phyloP scores from a whole-genome alignment of 768 basidiomycete genomes.

The Paxillus ammoniavirescens region DNA sequence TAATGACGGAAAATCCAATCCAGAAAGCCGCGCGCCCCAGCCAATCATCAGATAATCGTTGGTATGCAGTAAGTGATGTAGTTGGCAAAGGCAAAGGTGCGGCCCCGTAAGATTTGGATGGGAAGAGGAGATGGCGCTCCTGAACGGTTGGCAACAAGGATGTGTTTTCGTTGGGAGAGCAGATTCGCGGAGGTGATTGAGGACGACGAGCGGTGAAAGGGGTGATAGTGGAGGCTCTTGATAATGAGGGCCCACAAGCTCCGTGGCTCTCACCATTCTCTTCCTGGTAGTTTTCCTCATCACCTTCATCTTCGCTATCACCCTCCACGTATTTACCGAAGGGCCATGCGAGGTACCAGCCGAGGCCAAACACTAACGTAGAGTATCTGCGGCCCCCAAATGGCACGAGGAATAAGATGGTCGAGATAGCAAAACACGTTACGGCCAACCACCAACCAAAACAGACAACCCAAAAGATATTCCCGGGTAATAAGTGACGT shows the following conservation, averaged over 20 bases:
- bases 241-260: constrained; percentile 36
- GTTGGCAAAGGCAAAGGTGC: constrained; percentile 30
- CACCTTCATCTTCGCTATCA: constrained; percentile 45
- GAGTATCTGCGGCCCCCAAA: constrained; percentile 83
- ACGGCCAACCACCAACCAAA: constrained; percentile 95
- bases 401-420: constrained; percentile 69
- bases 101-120: constrained; percentile 74
- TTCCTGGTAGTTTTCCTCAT: constrained; percentile 36
- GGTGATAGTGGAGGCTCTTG: constrained; percentile 44
- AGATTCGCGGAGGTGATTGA: constrained; percentile 10
- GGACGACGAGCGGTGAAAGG: constrained; percentile 32
- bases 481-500: constrained; percentile 89
- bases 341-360: constrained; percentile 97
- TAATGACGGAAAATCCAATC: constrained; percentile 68
- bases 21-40: constrained; percentile 82
- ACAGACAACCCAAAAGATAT: constrained; percentile 84
- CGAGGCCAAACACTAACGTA: constrained; percentile 84
- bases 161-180: constrained; percentile 44
- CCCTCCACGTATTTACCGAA: constrained; percentile 99
- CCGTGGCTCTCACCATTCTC: constrained; percentile 16
- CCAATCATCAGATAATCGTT: constrained; percentile 39
- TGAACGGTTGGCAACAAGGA: constrained; percentile 38
- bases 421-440: constrained; percentile 64
- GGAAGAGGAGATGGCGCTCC: constrained; percentile 33
- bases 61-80: constrained; percentile 17